Evolutionary conservation across 2,329 filamentous ascomycete species (phyloP).

Genomic region (Colletotrichum sidae): DNA sequence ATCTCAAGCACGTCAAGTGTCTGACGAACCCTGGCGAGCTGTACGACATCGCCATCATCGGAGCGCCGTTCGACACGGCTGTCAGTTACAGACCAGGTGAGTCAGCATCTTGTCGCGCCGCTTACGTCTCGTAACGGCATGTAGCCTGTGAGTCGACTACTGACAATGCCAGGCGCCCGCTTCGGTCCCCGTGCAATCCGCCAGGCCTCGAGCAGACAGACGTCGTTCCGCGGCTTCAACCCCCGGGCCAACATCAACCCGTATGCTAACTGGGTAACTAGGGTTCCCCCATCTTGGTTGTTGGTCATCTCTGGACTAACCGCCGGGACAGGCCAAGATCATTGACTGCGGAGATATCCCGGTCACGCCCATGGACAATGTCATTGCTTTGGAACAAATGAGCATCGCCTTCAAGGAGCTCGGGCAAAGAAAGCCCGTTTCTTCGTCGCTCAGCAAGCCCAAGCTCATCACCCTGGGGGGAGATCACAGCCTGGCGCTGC

Average conservation of each 20-base stretch:
- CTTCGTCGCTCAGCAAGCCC: slow-evolving; percentile 50
- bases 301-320: too few relatives aligned
- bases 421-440: slow-evolving; percentile 52
- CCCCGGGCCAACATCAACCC: slow-evolving; percentile 85
- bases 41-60: slow-evolving; percentile 79
- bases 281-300: too few relatives aligned
- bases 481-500: slow-evolving; percentile 78
- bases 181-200: slow-evolving; percentile 92
- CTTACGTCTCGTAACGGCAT: too few relatives aligned
- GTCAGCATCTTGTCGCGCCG: slow-evolving; percentile 30
- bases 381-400: slow-evolving; percentile 85
- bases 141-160: neutral
- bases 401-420: slow-evolving; percentile 82
- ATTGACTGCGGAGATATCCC: slow-evolving; percentile 94
- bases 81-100: slow-evolving; percentile 76
- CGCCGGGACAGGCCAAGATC: slow-evolving; percentile 64
- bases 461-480: slow-evolving; percentile 78
- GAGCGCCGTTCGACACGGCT: slow-evolving; percentile 80
- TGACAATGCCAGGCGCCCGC: slow-evolving; percentile 66
- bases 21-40: slow-evolving; percentile 71
- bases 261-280: slow-evolving; percentile 73
- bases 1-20: slow-evolving; percentile 76
- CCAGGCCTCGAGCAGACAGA: slow-evolving; percentile 84
- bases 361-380: slow-evolving; percentile 87
- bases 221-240: slow-evolving; percentile 82